Evolutionary conservation across 768 basidiomycete genomes (phyloP), one percentile per base, ranked within the genome.

Genomic region (Boletus edulis): DNA sequence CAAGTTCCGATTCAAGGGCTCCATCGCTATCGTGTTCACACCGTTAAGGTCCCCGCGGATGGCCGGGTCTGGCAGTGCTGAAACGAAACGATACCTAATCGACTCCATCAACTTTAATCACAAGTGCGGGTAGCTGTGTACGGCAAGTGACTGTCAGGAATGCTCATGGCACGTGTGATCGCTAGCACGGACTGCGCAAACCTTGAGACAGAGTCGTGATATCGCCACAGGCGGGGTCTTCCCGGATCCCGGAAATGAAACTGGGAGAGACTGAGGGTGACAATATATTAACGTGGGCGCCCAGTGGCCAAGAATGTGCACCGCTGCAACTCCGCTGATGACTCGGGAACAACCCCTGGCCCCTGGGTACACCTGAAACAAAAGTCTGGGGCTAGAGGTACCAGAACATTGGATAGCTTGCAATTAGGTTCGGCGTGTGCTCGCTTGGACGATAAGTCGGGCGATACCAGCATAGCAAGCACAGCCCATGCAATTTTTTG

Each of bases 1-100:
- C n/a, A n/a, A n/a, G n/a, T n/a, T n/a, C 35, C 31, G 20, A 40
- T 42, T 50, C 44, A 14, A 45, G 38, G 1, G 14, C 6, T 27
- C 0, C 18, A 42, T 46, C 52, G 18, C 31, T 18, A 37, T 17
- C 42, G 18, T 20, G 24, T 24, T 48, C 24, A 7, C 34, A 49
- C 35, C 32, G n/a, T 52, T 53, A 49, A 45, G 61, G 52, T 52
- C 50, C 45, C 62, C 58, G 62, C 55, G 62, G 62, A 31, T 11
- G 11, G 15, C 31, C 17, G 11, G 22, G 11, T 39, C 35, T 40
- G 29, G 42, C 27, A 20, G 24, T 22, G 41, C 31, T 20, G 47
- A 55, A 52, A 62, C 52, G 35, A 59, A 58, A 52, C 31, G 14
- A 42, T 34, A 35, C 54, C 32, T 32, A 37, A 51, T 48, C 31